phyloP scores from a whole-genome alignment of 2,329 filamentous ascomycete genomes.

The Exophiala spinifera region DNA sequence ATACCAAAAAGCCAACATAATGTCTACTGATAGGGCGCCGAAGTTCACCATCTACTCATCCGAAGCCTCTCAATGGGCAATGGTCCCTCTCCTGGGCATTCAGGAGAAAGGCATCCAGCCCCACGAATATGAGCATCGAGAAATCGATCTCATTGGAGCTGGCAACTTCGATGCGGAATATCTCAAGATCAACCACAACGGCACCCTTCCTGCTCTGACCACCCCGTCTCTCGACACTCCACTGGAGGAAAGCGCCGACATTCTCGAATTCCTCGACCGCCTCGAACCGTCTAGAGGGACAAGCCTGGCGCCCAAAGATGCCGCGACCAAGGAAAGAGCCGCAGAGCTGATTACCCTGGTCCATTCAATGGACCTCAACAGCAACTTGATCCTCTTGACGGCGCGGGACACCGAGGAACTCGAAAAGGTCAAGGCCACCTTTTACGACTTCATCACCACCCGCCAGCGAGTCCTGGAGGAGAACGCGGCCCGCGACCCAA shows the following conservation, averaged over 20 bases:
- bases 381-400: slow-evolving; percentile 24
- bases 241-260: slow-evolving; percentile 15
- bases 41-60: slow-evolving; percentile 18
- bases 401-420: slow-evolving; percentile 22
- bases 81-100: slow-evolving; percentile 15
- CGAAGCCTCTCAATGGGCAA: slow-evolving; percentile 18
- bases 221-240: slow-evolving; percentile 7
- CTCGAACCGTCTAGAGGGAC: background rate
- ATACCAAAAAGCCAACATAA: too few relatives aligned
- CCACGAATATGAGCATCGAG: slow-evolving; percentile 8
- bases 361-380: slow-evolving; percentile 14
- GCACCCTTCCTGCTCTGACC: slow-evolving; percentile 18
- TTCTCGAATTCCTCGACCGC: slow-evolving; percentile 13
- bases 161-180: slow-evolving; percentile 19
- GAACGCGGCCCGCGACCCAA: slow-evolving; percentile 9
- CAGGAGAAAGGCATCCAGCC: slow-evolving; percentile 15
- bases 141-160: slow-evolving; percentile 13
- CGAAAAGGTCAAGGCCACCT: slow-evolving; percentile 10
- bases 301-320: slow-evolving; percentile 10
- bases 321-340: slow-evolving; percentile 2
- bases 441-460: slow-evolving; percentile 8
- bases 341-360: slow-evolving; percentile 18
- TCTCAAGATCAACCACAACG: slow-evolving; percentile 16
- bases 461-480: slow-evolving; percentile 17
- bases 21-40: background rate